Evolutionary conservation across 192 early-diverging fungal species (phyloP).

Genomic region (Linnemannia elongata): DNA sequence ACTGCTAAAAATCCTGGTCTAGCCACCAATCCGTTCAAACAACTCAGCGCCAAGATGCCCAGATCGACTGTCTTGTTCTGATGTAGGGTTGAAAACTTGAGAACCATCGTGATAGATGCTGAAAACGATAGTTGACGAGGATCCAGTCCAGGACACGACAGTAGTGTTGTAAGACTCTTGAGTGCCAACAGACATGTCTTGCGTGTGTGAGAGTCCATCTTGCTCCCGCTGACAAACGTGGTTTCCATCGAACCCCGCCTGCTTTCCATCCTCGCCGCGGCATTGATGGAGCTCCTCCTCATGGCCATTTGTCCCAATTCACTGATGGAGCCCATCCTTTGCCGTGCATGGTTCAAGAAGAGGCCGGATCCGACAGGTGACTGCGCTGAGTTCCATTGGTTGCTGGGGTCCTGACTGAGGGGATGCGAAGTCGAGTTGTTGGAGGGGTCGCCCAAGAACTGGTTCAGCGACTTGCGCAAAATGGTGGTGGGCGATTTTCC

Average conservation of each 20-base stretch:
- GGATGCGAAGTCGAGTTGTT: neutral
- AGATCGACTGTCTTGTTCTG: constrained; percentile 51
- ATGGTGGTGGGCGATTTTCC: constrained; percentile 50
- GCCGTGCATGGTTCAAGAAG: constrained; percentile 30
- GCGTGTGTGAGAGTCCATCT: constrained; percentile 50
- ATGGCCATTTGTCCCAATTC: constrained; percentile 51
- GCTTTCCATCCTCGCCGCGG: constrained; percentile 31
- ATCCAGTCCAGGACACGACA: constrained; percentile 45
- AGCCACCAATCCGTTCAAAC: constrained; percentile 47
- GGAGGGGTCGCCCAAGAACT: constrained; percentile 24
- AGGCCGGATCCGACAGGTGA: constrained; percentile 29
- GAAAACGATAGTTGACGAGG: constrained; percentile 40
- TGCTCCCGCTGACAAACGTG: constrained; percentile 47
- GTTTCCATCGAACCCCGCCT: constrained; percentile 37
- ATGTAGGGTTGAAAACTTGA: constrained; percentile 52
- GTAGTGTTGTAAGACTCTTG: constrained; percentile 27
- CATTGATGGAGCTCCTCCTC: constrained; percentile 46
- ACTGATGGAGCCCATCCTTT: constrained; percentile 50
- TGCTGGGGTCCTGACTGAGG: constrained; percentile 9
- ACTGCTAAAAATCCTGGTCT: constrained; percentile 47
- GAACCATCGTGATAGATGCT: constrained; percentile 23
- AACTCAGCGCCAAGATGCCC: constrained; percentile 44
- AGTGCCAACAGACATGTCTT: constrained; percentile 47
- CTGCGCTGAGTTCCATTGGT: constrained; percentile 9
- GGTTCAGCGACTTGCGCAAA: constrained; percentile 34